Percentiles rank a stretch among this genome's conserved stretches.
Conservation (phyloP, 331 rosid genomes). For the Pyrus hybrid region DNA sequence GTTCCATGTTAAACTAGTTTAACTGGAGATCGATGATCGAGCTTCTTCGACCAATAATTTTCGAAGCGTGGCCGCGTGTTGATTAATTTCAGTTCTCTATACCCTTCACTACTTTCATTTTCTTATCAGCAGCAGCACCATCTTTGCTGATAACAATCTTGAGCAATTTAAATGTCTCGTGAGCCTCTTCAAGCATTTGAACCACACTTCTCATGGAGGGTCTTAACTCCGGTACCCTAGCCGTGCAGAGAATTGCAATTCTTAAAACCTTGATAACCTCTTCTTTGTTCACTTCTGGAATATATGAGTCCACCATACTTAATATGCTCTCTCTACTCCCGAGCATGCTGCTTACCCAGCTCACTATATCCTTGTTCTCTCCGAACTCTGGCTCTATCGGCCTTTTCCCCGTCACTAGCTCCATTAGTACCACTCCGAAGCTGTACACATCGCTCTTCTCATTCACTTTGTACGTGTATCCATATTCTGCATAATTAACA, state of each 20-base stretch:
- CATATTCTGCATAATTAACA: constrained; percentile 53
- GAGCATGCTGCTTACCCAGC: constrained; percentile 55
- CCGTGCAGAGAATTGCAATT: constrained; percentile 63
- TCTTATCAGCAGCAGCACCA: constrained; percentile 14
- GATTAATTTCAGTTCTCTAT: constrained; percentile 5
- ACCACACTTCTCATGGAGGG: constrained; percentile 87
- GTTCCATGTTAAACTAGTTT: background rate
- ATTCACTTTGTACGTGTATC: constrained; percentile 63
- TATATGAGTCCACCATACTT: constrained; percentile 44
- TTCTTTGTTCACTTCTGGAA: constrained; percentile 43
- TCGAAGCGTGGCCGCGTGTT: background rate
- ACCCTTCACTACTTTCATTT: constrained; percentile 10
- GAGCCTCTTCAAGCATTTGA: constrained; percentile 69
- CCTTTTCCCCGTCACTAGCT: constrained; percentile 70
- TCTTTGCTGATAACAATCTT: constrained; percentile 55
- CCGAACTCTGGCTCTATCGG: constrained; percentile 70
- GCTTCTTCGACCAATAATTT: background rate
- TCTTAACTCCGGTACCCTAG: constrained; percentile 49
- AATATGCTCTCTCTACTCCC: constrained; percentile 38
- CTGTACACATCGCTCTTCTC: constrained; percentile 95
- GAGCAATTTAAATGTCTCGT: constrained; percentile 43
- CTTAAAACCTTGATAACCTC: constrained; percentile 63
- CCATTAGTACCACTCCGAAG: no score
- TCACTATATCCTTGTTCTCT: constrained; percentile 68
- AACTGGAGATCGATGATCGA: background rate